Evolutionary conservation across 2,329 filamentous ascomycete genomes (phyloP), one percentile per base, ranked within the genome.

Genomic region (Cercospora sp.): DNA sequence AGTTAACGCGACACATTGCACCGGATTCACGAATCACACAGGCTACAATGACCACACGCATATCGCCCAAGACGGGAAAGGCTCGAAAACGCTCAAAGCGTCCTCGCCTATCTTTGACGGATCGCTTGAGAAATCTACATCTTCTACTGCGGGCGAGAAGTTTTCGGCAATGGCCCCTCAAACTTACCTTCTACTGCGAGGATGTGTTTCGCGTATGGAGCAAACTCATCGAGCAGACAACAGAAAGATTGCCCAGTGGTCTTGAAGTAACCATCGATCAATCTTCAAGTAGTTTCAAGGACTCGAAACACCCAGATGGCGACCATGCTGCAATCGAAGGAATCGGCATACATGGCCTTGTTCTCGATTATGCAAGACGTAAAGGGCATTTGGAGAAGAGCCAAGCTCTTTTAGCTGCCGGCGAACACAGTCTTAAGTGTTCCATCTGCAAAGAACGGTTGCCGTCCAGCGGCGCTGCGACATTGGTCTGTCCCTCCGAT

Each of bases 81-180:
- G 74, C 74, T 51, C 77, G 79, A 24, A 74, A 86, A 10, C 85
- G 83, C 16, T 86, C 87, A 3, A 85, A 82, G 6, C 83, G 87
- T 32, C 89, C 90, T 7, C 79, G 81, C 2, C 83, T 85, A 32
- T 90, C 85, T 16, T 78, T 97, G 55, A 85, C 82, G 26, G 91
- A 91, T 3, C 85, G 92, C 45, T 78, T 98, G 30, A 89, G 90
- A 3, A 95, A 97, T 74, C 79, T 98, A 28, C 91, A 97, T 77
- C 83, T 95, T 2, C 84, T 99, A 0, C 84, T 97, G 1, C 86
- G 90, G 0, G 91, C 93, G 2, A 86, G 88, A 2, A 95, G 92
- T 78, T 98, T 98, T 77, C 82, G 84, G 16, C 84, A 89, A 57
- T 97, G 93, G 94, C 94, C 94, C 21, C 82, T 99, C 63, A 87